Base-by-base conservation (phyloP, 345 rosid species). In the Pistacia atlantica region DNA sequence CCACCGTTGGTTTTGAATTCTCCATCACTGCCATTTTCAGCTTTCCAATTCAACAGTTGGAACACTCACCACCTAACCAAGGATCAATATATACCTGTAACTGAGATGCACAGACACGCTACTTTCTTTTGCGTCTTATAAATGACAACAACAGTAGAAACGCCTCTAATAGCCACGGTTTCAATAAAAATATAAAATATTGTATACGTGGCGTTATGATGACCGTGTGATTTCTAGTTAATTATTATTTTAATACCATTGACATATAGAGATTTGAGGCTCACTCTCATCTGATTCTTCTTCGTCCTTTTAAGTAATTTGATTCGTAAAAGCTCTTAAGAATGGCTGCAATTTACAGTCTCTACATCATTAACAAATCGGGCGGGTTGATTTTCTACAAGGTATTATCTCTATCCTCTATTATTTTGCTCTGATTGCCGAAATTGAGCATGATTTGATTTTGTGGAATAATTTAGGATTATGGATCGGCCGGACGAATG, bases 401-500 rank as follows among this genome's bases (percentile, higher is more conserved):
- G 97, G 97, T 91, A 84, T n/a, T 38, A 22, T 54, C 8, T 45
- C 22, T 61, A 16, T 55, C 31, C n/a, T 45, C 45, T 18, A 42
- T 0, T 42, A 42, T 12, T 65, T 48, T 8, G 42, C 8, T 71
- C 11, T 52, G 5, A 48, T 35, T 25, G 12, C 45, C 5, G 51
- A 73, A 33, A 62, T 48, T 51, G 33, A 18, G 42, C 7, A 59
- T 54, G 33, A 28, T 33, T 65, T 22, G 10, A 11, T 52, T 20
- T 14, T 5, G 54, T 76, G 65, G 25, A 73, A 35, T 46, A 22
- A 57, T 79, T 79, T 13, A 95, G 99, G 98, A 95, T 77, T 93
- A 93, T 84, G 99, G 99, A 77, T 89, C 97, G 31, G 81, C 91
- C 63, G 97, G 99, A 73, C 85, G 97, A 59, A 96, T 96, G 99